phyloP scores from a whole-genome alignment of 2,329 filamentous ascomycete species.

The Eutypella sp. region DNA sequence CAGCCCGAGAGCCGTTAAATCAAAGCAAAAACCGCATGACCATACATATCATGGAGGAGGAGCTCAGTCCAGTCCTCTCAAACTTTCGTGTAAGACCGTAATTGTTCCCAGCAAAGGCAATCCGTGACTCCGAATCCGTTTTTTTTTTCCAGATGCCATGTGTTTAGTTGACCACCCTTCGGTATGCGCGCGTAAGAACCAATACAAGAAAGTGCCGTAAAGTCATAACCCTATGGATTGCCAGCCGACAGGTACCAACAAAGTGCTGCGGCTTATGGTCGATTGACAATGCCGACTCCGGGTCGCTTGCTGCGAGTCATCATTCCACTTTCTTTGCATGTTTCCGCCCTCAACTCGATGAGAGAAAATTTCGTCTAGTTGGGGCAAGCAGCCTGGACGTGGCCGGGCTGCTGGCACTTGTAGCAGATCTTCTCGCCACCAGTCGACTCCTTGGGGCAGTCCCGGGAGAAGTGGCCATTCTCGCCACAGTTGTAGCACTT shows the following conservation, averaged over 20 bases:
- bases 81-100: background rate
- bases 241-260: background rate
- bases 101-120: conserved; percentile 1
- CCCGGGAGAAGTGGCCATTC: conserved; percentile 89
- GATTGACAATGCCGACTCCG: background rate
- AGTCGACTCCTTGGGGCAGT: conserved; percentile 89
- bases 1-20: background rate
- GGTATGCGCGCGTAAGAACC: background rate
- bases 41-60: background rate
- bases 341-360: background rate
- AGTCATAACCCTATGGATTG: background rate
- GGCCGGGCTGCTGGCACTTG: conserved; percentile 80
- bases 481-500: conserved; percentile 99
- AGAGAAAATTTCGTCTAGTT: conserved; percentile 53
- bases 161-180: background rate
- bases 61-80: background rate
- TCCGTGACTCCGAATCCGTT: conserved; percentile 1
- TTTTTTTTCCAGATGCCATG: conserved; percentile 1
- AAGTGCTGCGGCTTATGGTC: background rate
- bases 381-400: conserved; percentile 92
- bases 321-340: background rate
- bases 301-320: background rate
- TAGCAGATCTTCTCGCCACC: conserved; percentile 95
- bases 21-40: background rate
- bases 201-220: conserved; percentile 1